Evolutionary conservation across 2,329 filamentous ascomycete genomes (phyloP).

Genomic region (Coniochaeta sp.): DNA sequence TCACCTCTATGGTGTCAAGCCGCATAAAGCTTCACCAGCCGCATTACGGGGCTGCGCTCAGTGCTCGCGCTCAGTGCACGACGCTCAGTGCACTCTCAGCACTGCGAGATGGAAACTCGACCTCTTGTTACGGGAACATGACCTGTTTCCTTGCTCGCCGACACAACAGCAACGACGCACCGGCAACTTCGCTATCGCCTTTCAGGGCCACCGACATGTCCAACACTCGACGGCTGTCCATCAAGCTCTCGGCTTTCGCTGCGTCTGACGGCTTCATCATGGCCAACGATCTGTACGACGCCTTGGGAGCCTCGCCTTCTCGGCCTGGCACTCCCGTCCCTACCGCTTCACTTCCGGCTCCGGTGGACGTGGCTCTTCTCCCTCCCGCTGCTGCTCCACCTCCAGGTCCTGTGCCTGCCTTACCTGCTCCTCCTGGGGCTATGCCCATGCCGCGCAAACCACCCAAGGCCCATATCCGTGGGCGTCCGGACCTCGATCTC

Average conservation of each 20-base stretch:
- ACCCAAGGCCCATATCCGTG: not conserved
- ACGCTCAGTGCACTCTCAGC: not conserved
- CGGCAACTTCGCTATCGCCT: not conserved
- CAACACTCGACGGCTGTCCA: not conserved
- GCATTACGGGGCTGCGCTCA: too few relatives aligned
- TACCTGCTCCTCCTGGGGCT: not conserved
- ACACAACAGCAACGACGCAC: not conserved
- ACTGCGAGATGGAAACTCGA: not conserved
- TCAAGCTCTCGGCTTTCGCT: not conserved
- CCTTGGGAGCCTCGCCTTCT: not conserved
- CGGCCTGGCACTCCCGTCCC: not conserved
- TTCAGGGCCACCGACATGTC: not conserved
- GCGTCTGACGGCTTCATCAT: not conserved
- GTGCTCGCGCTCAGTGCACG: not conserved
- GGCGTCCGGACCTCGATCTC: not conserved
- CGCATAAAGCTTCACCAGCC: too few relatives aligned
- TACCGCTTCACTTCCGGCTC: not conserved
- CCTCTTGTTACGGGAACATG: not conserved
- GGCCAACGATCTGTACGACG: not conserved
- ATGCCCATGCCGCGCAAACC: not conserved
- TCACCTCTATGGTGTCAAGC: not conserved
- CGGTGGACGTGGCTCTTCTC: not conserved
- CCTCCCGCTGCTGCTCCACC: not conserved
- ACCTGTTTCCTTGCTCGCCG: not conserved
- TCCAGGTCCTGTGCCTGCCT: not conserved